phyloP scores from a whole-genome alignment of 257 asterid genomes.

The Salvia miltiorrhiza region DNA sequence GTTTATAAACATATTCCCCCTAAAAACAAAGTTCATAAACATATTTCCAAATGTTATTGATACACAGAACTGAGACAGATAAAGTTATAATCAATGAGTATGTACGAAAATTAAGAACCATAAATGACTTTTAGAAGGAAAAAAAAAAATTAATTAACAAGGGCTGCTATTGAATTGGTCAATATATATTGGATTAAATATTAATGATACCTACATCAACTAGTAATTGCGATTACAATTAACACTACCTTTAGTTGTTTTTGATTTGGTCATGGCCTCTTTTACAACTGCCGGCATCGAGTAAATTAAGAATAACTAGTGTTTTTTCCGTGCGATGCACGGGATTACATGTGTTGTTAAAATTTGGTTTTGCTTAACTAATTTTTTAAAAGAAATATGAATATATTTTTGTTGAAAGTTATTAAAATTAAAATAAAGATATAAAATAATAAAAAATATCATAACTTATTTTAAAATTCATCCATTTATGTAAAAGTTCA shows the following conservation, averaged over 20 bases:
- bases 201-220: not conserved
- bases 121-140: not conserved
- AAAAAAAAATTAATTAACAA: not conserved
- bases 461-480: no score
- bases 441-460: no score
- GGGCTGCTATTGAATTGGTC: constrained; percentile 12
- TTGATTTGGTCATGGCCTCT: not conserved
- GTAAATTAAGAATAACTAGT: not conserved
- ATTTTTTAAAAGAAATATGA: no score
- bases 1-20: no score
- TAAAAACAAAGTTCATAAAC: no score
- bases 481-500: no score
- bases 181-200: constrained; percentile 10
- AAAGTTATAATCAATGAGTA: not conserved
- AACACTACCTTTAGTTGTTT: not conserved
- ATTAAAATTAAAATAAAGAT: no score
- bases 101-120: not conserved
- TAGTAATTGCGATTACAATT: constrained; percentile 8
- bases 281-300: constrained; percentile 17
- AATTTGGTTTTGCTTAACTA: no score
- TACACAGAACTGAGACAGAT: not conserved
- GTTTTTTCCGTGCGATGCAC: no score
- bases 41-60: not conserved
- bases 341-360: no score
- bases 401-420: no score